Conservation (phyloP, 2,329 filamentous ascomycete genomes). For the Pseudogymnoascus sp. region DNA sequence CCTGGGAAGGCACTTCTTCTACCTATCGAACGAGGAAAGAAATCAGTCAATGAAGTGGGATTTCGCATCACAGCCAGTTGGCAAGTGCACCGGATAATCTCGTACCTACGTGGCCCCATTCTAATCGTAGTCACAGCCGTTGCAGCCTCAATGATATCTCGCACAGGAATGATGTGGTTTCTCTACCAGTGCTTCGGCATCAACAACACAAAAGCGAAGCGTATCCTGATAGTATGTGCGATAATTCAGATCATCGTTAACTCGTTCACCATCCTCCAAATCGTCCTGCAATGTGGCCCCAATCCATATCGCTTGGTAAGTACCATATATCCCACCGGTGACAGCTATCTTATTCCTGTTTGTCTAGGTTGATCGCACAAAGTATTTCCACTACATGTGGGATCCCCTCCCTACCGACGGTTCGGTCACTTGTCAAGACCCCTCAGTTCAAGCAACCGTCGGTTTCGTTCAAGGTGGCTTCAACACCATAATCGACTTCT, state of each 20-base stretch:
- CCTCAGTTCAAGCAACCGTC: conserved; percentile 28
- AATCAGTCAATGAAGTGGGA: conserved; percentile 26
- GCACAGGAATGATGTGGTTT: conserved; percentile 33
- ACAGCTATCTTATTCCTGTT: not conserved
- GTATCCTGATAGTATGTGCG: conserved; percentile 28
- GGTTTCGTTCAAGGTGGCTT: conserved; percentile 34
- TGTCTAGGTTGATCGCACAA: conserved; percentile 19
- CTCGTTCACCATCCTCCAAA: conserved; percentile 30
- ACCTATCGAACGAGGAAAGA: conserved; percentile 23
- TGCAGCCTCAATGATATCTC: conserved; percentile 29
- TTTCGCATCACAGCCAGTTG: conserved; percentile 22
- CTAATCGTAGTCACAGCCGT: conserved; percentile 23
- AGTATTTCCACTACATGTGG: conserved; percentile 34
- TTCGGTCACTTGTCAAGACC: conserved; percentile 30
- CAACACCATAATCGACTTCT: conserved; percentile 30
- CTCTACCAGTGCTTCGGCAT: conserved; percentile 30
- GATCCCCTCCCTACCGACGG: conserved; percentile 29
- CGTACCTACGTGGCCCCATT: not conserved
- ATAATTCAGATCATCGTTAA: conserved; percentile 29
- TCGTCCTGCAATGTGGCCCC: conserved; percentile 31
- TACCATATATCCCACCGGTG: not conserved
- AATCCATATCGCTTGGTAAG: conserved; percentile 26
- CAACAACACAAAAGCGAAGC: conserved; percentile 26
- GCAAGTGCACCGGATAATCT: not conserved
- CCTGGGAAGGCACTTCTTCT: conserved; percentile 30